These are phyloP conservation scores for Saposhnikovia divaricata DNA, from an alignment of 129 eudicot genomes.

Conservation along the genomic window DNA sequence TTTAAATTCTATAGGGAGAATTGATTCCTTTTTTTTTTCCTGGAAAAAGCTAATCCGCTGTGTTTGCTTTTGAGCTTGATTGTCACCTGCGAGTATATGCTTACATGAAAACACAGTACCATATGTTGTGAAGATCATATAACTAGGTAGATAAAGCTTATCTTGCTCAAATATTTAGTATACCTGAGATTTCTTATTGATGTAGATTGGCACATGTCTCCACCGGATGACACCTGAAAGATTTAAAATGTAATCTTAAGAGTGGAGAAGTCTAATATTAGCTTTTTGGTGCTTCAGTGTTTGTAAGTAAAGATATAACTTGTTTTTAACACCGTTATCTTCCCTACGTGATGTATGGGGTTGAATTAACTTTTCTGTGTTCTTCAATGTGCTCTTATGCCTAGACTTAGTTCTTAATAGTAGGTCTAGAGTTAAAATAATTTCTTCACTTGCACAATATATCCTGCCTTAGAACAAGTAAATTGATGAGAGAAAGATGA, in stretches of 20 bases:
- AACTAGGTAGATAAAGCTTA: background rate
- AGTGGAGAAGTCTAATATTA: background rate
- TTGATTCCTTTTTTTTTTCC: no score
- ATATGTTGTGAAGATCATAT: background rate
- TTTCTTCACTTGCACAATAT: background rate
- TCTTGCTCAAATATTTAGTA: background rate
- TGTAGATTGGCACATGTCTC: constrained; percentile 64
- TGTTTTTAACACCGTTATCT: no score
- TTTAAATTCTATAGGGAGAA: background rate
- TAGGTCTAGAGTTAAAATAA: background rate
- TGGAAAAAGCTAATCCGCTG: no score
- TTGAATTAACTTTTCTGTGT: no score
- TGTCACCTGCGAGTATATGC: constrained; percentile 37
- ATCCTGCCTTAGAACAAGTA: background rate
- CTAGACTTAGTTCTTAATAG: background rate
- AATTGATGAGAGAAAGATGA: background rate
- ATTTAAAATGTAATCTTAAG: background rate
- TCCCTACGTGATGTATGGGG: no score
- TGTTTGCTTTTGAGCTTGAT: constrained; percentile 68
- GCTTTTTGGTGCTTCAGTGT: no score
- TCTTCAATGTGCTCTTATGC: no score
- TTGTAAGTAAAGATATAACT: no score
- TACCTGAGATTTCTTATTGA: constrained; percentile 70
- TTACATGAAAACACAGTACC: constrained; percentile 1
- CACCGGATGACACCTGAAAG: constrained; percentile 49